phyloP scores from a whole-genome alignment of 352 stramenopile species.

The Phytophthora ohioensis region DNA sequence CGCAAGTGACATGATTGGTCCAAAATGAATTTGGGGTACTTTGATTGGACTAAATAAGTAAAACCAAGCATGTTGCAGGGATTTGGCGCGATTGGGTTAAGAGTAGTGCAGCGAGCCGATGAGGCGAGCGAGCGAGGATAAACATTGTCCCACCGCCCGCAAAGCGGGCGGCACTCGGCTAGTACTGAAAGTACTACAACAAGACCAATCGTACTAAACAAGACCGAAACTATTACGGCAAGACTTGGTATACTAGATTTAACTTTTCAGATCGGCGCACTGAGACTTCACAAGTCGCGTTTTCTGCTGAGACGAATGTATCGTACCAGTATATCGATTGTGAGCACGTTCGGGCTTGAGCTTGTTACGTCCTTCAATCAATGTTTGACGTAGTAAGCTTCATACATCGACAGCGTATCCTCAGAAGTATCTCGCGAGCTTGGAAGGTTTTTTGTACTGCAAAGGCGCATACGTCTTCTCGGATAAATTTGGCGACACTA shows the following conservation, averaged over 20 bases:
- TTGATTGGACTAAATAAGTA: no score
- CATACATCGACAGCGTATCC: neutral
- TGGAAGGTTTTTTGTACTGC: neutral
- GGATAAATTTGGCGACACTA: slow-evolving; percentile 15
- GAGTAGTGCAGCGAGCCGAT: no score
- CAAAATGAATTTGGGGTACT: no score
- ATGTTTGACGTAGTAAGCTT: slow-evolving; percentile 7
- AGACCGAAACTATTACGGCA: slow-evolving; percentile 3
- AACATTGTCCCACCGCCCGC: no score
- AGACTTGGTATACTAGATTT: slow-evolving; percentile 5
- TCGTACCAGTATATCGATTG: slow-evolving; percentile 11
- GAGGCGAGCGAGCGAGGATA: no score
- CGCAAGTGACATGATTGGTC: no score
- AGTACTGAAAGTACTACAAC: neutral
- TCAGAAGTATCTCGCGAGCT: neutral
- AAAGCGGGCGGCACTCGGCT: no score
- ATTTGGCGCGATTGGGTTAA: no score
- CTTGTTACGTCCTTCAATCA: neutral
- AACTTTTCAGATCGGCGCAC: neutral
- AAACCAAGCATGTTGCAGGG: no score
- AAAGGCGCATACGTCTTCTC: slow-evolving; percentile 6
- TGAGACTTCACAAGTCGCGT: neutral
- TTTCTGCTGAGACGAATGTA: slow-evolving; percentile 18
- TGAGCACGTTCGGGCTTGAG: neutral
- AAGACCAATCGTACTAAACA: slow-evolving; percentile 11